Evolutionary conservation across 352 stramenopile species (phyloP).

Genomic region (Pythium catenulatum): DNA sequence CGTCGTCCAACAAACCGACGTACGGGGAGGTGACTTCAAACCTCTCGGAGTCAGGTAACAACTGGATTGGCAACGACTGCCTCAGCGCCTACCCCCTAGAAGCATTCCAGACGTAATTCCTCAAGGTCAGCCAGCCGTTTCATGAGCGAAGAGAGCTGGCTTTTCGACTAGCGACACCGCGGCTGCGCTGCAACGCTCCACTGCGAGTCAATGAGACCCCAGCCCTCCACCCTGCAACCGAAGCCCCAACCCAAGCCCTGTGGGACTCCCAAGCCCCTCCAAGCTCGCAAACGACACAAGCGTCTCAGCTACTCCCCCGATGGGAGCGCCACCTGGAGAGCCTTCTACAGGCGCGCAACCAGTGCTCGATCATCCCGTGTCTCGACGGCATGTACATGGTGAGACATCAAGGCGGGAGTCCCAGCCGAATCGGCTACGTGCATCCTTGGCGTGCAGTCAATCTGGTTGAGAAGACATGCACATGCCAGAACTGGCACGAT

Average conservation of each 20-base stretch:
- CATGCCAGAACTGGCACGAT: slow-evolving; percentile 27
- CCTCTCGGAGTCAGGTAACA: slow-evolving; percentile 19
- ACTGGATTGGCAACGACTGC: slow-evolving; percentile 29
- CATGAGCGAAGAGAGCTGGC: neutral
- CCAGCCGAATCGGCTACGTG: neutral
- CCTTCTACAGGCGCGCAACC: neutral
- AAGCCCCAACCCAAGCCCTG: too few species aligned
- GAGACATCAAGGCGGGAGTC: neutral
- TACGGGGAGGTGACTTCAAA: slow-evolving; percentile 42
- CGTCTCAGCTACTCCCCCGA: neutral
- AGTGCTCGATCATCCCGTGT: neutral
- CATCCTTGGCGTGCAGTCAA: slow-evolving; percentile 9
- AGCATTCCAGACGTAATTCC: slow-evolving; percentile 22
- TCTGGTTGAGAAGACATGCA: neutral
- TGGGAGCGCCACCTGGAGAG: neutral
- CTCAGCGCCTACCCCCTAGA: slow-evolving; percentile 14
- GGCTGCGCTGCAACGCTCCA: neutral
- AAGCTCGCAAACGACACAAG: neutral
- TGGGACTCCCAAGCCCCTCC: too few species aligned
- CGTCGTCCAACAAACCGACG: neutral
- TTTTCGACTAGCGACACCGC: too few species aligned
- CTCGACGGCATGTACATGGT: slow-evolving; percentile 1
- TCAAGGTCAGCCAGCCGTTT: slow-evolving; percentile 12
- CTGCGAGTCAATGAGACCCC: too few species aligned
- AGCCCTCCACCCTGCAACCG: too few species aligned